Evolutionary conservation across 208 protist species (phyloP).

Genomic region (Giardia muris): DNA sequence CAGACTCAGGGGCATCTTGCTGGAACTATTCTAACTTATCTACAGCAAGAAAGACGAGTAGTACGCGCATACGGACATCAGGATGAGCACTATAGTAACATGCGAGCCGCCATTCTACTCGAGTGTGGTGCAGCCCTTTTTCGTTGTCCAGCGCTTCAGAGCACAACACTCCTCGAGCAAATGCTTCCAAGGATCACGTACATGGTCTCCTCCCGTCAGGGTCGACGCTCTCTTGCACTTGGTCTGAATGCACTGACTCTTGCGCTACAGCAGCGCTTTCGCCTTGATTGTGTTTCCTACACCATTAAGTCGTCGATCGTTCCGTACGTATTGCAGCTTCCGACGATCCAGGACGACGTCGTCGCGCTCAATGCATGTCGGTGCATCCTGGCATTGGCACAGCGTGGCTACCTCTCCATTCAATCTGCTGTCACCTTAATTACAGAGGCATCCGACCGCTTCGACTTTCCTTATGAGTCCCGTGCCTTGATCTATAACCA

Average conservation of each 20-base stretch:
- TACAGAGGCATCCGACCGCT: background rate
- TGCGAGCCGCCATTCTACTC: background rate
- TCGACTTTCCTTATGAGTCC: background rate
- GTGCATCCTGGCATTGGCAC: background rate
- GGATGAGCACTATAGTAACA: background rate
- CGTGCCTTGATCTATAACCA: background rate
- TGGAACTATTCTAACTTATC: background rate
- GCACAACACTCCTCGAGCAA: background rate
- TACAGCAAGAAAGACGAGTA: background rate
- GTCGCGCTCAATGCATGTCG: background rate
- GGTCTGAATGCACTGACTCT: background rate
- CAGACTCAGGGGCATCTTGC: background rate
- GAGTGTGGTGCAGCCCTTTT: background rate
- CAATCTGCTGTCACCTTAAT: background rate
- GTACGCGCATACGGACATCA: background rate
- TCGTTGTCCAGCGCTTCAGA: background rate
- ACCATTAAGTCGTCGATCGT: background rate
- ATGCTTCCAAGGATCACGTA: background rate
- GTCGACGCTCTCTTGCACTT: background rate
- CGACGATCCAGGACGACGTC: background rate
- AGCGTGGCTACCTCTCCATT: background rate
- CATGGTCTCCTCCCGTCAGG: background rate
- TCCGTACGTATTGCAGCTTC: background rate
- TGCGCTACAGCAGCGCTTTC: background rate
- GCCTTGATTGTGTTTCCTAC: background rate